Base-by-base conservation (phyloP, 2,329 filamentous ascomycete genomes). In the Myriosclerotinia scirpicola region DNA sequence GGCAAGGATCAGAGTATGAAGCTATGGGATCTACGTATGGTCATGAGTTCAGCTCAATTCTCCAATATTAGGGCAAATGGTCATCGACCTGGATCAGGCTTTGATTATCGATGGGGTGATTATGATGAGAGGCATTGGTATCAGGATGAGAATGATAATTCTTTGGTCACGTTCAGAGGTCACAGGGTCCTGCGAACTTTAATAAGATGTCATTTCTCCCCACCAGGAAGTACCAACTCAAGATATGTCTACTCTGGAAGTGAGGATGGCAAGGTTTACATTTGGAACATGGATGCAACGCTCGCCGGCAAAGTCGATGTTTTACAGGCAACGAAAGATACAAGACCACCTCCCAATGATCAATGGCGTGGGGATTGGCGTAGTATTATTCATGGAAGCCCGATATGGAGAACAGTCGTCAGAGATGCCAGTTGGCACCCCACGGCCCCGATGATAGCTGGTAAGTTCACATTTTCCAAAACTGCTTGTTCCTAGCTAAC, bases 1-100 rank as follows among this genome's bases (percentile, higher is more conserved):
- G 92, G 88, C 69, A 99, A 98, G 76, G 95, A 99, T 75, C 95
- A 98, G 78, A 94, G 89, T 53, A 96, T 96, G 87, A 98, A 98
- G 79, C 84, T 99, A 0, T 99, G 95, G 95, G 95, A 99, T 77
- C 77, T 97, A 66, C 85, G 94, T 62, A 96, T 91, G 83, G 94
- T 93, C 84, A 91, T 95, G 82, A 87, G 87, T 6, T 89, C 90
- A 0, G 84, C 88, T 44, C 81, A 83, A 63, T 90, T 87, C 67
- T 81, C 83, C 55, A 78, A 81, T 42, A 79, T 87, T 64, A 81
- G 87, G 68, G 82, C 85, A 5, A 79, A 81, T n/a, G 78, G 81
- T 52, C 82, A 85, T 73, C 86, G 84, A 0, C 77, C 77, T 30
- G 70, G 73, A 22, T 86, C 84, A 54, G 82, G 84, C 68, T 94